Evolutionary conservation across 2,329 filamentous ascomycete genomes (phyloP), one percentile per base, ranked within the genome.

Genomic region (Fusarium goolgardi): DNA sequence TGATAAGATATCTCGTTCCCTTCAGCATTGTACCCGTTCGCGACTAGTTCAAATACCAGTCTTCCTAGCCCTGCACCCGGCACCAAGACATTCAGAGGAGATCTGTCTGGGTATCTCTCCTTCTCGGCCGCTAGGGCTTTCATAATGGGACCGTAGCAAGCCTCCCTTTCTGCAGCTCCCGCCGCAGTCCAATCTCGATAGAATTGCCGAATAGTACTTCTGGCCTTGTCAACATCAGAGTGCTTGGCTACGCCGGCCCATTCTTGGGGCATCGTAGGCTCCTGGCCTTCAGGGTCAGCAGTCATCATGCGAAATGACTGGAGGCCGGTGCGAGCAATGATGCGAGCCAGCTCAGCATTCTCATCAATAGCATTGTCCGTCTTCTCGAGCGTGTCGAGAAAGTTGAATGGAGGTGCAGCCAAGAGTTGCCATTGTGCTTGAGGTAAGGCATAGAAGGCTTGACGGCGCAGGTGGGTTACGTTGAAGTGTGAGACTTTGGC

Each of bases 1-100:
- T 99, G 96, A 75, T 97, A 98, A 4, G 94, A 97, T 65, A 98
- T 97, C 79, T 99, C 92, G 75, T 97, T 98, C 29, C 95, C 95
- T 78, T 97, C 94, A 1, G 89, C 87, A 13, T 86, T 81, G 77
- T 89, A 96, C 13, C 96, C 94, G 2, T 82, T 83, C 29, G 81
- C 82, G 75, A 90, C 93, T 16, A 98, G 83, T 44, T 99, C 96
- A 73, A 96, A 97, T 1, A 98, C 92, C 3, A 98, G 82, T 16
- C 96, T 87, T 4, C 93, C 96, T 3, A 99, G 83, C 0, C 96
- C 96, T 6, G 95, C 94, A 0, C 96, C 96, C 0, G 96, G 96
- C 0, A 98, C 90, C 1, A 99, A 85, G 1, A 99, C 88, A 44
- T 84, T 88, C 47, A 91, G 78, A 11, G 80, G 81, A 8, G 80